Conservation (phyloP, 129 eudicot species). For the Chrysanthemum makinoi region DNA sequence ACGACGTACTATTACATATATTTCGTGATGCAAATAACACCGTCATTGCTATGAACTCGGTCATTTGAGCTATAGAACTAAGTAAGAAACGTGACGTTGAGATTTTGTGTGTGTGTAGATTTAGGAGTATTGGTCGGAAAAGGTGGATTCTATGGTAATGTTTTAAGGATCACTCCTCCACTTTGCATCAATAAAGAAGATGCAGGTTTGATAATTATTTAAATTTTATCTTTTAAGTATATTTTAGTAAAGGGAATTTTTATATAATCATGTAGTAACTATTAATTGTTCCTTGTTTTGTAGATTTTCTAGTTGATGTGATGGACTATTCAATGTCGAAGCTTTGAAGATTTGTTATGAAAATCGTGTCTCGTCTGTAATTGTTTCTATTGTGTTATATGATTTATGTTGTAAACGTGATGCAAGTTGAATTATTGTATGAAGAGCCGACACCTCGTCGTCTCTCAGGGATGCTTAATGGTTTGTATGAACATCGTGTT, state of each 20-base stretch:
- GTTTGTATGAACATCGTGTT: background rate
- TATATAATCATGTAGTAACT: background rate
- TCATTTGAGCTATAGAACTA: background rate
- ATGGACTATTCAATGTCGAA: constrained; percentile 62
- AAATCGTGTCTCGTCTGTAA: background rate
- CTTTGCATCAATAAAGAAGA: constrained; percentile 80
- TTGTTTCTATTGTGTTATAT: background rate
- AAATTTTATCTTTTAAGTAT: background rate
- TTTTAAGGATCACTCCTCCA: constrained; percentile 81
- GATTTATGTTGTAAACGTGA: background rate
- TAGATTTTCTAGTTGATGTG: constrained; percentile 52
- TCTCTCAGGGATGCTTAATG: constrained; percentile 8
- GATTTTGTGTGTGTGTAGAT: constrained; percentile 29
- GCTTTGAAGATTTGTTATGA: constrained; percentile 26
- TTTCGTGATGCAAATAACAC: background rate
- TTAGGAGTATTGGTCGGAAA: constrained; percentile 81
- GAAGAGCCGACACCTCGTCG: constrained; percentile 52
- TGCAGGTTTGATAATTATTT: constrained; percentile 48
- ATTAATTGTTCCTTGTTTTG: background rate
- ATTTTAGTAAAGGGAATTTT: background rate
- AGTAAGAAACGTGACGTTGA: background rate
- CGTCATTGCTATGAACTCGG: background rate
- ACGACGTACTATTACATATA: no score
- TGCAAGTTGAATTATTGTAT: constrained; percentile 12
- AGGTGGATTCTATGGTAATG: constrained; percentile 81